Percentiles rank a stretch among this genome's conserved stretches.
phyloP scores from a whole-genome alignment of 2,329 filamentous ascomycete species.

The Cercospora beticola region DNA sequence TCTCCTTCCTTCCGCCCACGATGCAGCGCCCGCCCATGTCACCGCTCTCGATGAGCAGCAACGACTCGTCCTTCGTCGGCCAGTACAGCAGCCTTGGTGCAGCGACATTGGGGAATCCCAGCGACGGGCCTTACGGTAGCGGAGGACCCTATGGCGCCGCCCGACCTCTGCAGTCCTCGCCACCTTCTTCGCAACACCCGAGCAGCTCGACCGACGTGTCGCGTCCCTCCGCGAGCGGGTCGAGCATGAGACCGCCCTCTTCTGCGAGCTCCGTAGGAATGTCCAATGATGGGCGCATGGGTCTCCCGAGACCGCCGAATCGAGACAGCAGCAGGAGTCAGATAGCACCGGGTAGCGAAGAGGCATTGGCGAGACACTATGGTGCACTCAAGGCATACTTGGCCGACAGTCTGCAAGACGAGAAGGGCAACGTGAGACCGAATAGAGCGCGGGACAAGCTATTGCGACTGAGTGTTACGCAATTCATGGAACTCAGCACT shows the following conservation, averaged over 20 bases:
- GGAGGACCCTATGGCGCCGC: conserved; percentile 36
- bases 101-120: conserved; percentile 23
- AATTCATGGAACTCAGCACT: conserved; percentile 96
- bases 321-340: conserved; percentile 56
- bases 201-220: conserved; percentile 42
- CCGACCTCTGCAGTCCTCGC: conserved; percentile 32
- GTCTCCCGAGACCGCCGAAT: conserved; percentile 27
- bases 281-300: conserved; percentile 71
- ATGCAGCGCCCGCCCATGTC: conserved; percentile 52
- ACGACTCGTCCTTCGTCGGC: conserved; percentile 57
- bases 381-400: conserved; percentile 74
- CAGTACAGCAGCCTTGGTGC: conserved; percentile 29
- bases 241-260: conserved; percentile 62
- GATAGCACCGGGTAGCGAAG: conserved; percentile 55
- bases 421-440: conserved; percentile 69
- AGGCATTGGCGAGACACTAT: conserved; percentile 78
- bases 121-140: conserved; percentile 28
- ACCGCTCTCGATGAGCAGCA: conserved; percentile 76
- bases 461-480: conserved; percentile 80
- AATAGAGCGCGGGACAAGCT: conserved; percentile 95
- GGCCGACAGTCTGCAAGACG: conserved; percentile 67
- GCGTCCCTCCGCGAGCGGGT: conserved; percentile 55
- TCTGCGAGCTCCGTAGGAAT: conserved; percentile 84
- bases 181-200: conserved; percentile 42
- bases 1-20: not conserved